Evolutionary conservation across 2,329 filamentous ascomycete species (phyloP).

Genomic region (Pyrenochaeta sp.): DNA sequence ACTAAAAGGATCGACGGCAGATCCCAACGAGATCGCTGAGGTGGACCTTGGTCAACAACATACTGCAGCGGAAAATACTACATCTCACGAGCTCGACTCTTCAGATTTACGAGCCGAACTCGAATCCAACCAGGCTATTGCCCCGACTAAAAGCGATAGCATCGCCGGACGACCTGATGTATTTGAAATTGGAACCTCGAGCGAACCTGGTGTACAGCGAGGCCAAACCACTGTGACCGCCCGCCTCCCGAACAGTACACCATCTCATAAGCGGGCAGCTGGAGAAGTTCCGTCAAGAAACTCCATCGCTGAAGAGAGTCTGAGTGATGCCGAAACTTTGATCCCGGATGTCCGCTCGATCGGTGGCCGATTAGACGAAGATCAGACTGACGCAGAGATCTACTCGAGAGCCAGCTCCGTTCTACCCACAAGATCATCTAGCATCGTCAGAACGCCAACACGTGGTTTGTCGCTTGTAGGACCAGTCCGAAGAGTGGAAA

Average conservation of each 20-base stretch:
- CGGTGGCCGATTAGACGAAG: slow-evolving; percentile 22
- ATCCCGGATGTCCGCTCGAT: slow-evolving; percentile 32
- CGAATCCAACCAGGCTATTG: slow-evolving; percentile 14
- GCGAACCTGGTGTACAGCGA: slow-evolving; percentile 26
- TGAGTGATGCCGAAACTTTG: slow-evolving; percentile 43
- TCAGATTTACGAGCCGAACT: slow-evolving; percentile 24
- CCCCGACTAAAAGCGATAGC: not conserved
- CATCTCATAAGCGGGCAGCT: not conserved
- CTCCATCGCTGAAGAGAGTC: slow-evolving; percentile 33
- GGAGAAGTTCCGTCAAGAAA: not conserved
- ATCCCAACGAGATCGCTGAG: slow-evolving; percentile 38
- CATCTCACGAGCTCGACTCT: slow-evolving; percentile 31
- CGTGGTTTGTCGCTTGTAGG: slow-evolving; percentile 40
- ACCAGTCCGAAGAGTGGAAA: slow-evolving; percentile 32
- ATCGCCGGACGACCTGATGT: slow-evolving; percentile 7
- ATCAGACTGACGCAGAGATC: slow-evolving; percentile 30
- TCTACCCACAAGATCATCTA: slow-evolving; percentile 28
- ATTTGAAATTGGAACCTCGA: slow-evolving; percentile 39
- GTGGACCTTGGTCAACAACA: slow-evolving; percentile 30
- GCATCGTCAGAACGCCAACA: slow-evolving; percentile 41
- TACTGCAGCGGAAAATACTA: not conserved
- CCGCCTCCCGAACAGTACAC: not conserved
- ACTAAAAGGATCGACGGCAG: slow-evolving; percentile 35
- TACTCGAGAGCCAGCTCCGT: slow-evolving; percentile 9
- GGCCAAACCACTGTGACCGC: not conserved